These are phyloP conservation scores for Rhizopogon vesiculosus DNA, from an alignment of 768 basidiomycete genomes.

Conservation along the genomic window DNA sequence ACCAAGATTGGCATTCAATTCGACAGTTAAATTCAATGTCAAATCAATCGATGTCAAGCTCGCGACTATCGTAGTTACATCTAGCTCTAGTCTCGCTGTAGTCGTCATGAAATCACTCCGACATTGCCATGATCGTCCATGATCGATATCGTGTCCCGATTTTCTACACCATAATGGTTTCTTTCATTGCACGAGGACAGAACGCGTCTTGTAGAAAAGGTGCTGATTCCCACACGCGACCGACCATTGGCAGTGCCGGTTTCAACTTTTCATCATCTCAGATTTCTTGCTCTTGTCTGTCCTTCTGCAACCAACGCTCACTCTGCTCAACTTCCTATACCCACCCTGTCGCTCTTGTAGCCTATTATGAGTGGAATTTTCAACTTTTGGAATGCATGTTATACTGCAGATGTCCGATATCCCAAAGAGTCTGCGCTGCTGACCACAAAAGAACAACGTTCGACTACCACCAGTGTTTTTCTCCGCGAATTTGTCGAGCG, in stretches of 20 bases:
- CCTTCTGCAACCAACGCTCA: neutral
- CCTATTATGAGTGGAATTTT: slow-evolving; percentile 17
- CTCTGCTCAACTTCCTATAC: neutral
- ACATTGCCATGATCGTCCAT: neutral
- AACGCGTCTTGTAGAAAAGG: neutral
- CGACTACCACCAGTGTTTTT: slow-evolving; percentile 11
- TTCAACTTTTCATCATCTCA: neutral
- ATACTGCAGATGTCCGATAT: slow-evolving; percentile 15
- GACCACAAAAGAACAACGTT: slow-evolving; percentile 9
- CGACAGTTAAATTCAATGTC: neutral
- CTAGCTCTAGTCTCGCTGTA: too few relatives aligned
- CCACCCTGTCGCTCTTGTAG: neutral
- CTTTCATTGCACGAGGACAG: neutral
- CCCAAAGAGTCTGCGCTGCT: slow-evolving; percentile 15
- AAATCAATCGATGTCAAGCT: too few relatives aligned
- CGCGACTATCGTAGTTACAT: too few relatives aligned
- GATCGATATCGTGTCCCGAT: neutral
- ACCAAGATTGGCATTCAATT: neutral
- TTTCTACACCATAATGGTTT: neutral
- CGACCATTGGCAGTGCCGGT: neutral
- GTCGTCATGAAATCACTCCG: too few relatives aligned
- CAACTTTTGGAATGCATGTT: slow-evolving; percentile 6
- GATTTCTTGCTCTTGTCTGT: neutral
- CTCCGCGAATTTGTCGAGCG: slow-evolving; percentile 27
- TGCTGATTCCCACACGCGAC: neutral